Evolutionary conservation across 305 asterid species (phyloP), one percentile per base, ranked within the genome.

Genomic region (Salvia sclarea): DNA sequence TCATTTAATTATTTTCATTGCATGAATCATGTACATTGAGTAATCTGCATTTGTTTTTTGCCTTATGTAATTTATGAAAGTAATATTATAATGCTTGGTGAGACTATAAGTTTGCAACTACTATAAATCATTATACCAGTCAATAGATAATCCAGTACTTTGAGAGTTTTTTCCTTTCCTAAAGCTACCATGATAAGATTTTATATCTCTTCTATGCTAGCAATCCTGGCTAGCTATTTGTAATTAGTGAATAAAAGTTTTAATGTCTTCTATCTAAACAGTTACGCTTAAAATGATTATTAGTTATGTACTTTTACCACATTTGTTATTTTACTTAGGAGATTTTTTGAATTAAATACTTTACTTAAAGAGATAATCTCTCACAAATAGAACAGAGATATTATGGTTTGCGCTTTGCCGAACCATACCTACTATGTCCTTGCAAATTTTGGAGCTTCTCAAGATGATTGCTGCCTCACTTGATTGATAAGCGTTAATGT

Each of bases 141-240:
- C 54, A 5, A n/a, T 60, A 13, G 71, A 54, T 54, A 60, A 53
- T 54, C 31, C 59, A 17, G 33, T 61, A 17, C 50, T 37, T 13
- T 18, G 20, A 25, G 14, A 21, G 50, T 40, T 5, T 22, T 22
- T 14, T 48, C 63, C n/a, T 4, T 56, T 45, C 14, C 68, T 14
- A 41, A 38, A 31, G 45, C 59, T 69, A 25, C 24, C 22, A 22
- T 35, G 64, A 22, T 45, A 37, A 68, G 60, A 74, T 14, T 72
- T 63, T 38, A 21, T 37, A n/a, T n/a, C n/a, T n/a, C n/a, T n/a
- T n/a, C n/a, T n/a, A n/a, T n/a, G n/a, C n/a, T n/a, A n/a, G n/a
- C n/a, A n/a, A n/a, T n/a, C n/a, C n/a, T n/a, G n/a, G 61, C 66
- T 20, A 21, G 25, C 7, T 21, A 69, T 10, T 21, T 25, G 38